Evolutionary conservation across 1,284 basidiomycete species (phyloP).

Genomic region (Rhodotorula mucilaginosa): DNA sequence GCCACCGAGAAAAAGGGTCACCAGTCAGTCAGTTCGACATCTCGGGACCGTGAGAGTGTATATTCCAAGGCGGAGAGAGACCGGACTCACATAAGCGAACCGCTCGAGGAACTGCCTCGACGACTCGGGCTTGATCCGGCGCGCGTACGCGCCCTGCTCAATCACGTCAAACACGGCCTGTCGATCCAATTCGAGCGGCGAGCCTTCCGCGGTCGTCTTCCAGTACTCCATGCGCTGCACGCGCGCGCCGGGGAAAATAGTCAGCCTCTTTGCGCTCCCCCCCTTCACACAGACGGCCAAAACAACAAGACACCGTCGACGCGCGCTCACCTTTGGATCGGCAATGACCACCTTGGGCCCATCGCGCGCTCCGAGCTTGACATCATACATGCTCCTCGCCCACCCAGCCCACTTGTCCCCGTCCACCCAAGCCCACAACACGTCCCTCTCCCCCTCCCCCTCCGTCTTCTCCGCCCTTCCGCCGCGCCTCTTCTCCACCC

Average conservation of each 20-base stretch:
- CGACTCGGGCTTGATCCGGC: slow-evolving; percentile 58
- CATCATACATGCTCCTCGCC: slow-evolving; percentile 82
- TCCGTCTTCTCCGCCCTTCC: neutral
- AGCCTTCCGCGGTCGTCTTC: slow-evolving; percentile 58
- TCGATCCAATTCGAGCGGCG: slow-evolving; percentile 59
- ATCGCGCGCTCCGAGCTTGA: slow-evolving; percentile 53
- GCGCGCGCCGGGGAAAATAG: no score
- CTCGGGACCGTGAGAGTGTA: neutral
- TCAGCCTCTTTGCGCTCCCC: neutral
- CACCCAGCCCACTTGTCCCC: slow-evolving; percentile 72
- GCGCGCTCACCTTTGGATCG: slow-evolving; percentile 67
- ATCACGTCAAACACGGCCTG: slow-evolving; percentile 67
- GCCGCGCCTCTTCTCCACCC: slow-evolving; percentile 54
- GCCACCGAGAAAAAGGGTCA: slow-evolving; percentile 34
- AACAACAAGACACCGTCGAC: neutral
- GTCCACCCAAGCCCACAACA: slow-evolving; percentile 85
- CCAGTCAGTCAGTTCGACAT: slow-evolving; percentile 15
- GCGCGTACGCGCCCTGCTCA: slow-evolving; percentile 61
- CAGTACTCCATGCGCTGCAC: slow-evolving; percentile 66
- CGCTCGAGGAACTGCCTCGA: slow-evolving; percentile 48
- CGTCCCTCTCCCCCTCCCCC: slow-evolving; percentile 54
- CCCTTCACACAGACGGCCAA: neutral
- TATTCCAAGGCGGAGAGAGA: no score
- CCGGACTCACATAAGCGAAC: slow-evolving; percentile 43
- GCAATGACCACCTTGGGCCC: slow-evolving; percentile 67